A percentile compares a stretch with the other conserved stretches of the same genome.
phyloP scores from a whole-genome alignment of 2,329 filamentous ascomycete species.

The Diplocarpon mali region DNA sequence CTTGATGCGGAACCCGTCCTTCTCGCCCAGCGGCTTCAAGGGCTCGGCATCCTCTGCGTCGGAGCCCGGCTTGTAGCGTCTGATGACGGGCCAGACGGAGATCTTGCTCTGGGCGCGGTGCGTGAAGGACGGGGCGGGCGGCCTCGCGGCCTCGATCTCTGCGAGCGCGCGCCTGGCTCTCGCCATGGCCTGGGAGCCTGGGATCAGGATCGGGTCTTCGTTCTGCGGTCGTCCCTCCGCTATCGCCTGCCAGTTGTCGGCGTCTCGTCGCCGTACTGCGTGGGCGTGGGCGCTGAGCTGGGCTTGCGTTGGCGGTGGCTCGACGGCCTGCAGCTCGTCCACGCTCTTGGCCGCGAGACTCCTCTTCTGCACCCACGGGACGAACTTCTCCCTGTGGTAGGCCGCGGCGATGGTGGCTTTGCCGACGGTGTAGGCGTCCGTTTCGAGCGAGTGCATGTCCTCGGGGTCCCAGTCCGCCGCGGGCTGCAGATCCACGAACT shows the following conservation, averaged over 20 bases:
- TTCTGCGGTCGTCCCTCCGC: background rate
- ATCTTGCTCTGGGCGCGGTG: constrained; percentile 15
- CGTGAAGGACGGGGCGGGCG: background rate
- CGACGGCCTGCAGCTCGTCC: background rate
- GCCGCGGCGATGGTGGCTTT: constrained; percentile 6
- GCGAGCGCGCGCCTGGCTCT: background rate
- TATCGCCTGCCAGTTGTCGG: too few relatives aligned
- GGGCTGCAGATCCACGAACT: constrained; percentile 10
- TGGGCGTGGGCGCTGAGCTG: too few relatives aligned
- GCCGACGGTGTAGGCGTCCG: constrained; percentile 4
- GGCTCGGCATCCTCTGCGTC: constrained; percentile 6
- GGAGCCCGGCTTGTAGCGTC: constrained; percentile 16
- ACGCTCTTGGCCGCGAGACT: background rate
- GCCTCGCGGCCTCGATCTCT: background rate
- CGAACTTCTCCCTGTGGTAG: background rate
- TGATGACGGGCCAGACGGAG: constrained; percentile 14
- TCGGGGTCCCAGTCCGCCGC: constrained; percentile 12
- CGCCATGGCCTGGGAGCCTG: background rate
- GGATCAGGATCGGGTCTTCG: background rate
- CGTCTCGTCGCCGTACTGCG: too few relatives aligned
- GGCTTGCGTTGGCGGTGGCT: too few relatives aligned
- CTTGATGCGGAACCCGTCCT: constrained; percentile 14
- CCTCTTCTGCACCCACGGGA: background rate
- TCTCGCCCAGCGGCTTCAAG: constrained; percentile 6
- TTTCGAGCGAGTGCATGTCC: constrained; percentile 13